Evolutionary conservation across 805 yeast genomes (phyloP).

Genomic region (Hanseniaspora mollemarum): DNA sequence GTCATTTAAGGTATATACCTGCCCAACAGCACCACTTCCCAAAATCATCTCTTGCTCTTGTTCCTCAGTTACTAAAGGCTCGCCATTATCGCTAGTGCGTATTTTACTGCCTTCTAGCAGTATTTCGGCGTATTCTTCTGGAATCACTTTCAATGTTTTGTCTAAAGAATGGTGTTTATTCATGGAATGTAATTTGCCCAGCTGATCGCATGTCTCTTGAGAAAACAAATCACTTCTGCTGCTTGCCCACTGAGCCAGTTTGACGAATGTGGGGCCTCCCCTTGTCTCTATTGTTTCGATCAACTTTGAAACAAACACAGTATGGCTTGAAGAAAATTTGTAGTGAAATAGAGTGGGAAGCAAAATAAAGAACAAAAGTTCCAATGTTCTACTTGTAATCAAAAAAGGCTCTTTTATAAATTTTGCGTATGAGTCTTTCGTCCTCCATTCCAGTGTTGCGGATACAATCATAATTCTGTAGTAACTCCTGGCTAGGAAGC

Average conservation of each 20-base stretch:
- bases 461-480: not conserved
- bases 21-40: slow-evolving; percentile 98
- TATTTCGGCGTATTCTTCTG: slow-evolving; percentile 22
- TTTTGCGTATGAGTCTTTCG: not conserved
- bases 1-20: slow-evolving; percentile 65
- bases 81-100: not conserved
- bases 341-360: slow-evolving; percentile 6
- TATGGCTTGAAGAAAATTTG: slow-evolving; percentile 2
- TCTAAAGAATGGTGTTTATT: slow-evolving; percentile 60
- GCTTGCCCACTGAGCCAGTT: slow-evolving; percentile 98
- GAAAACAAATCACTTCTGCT: slow-evolving; percentile 91
- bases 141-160: slow-evolving; percentile 48
- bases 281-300: slow-evolving; percentile 3
- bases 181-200: slow-evolving; percentile 70
- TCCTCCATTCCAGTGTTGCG: not conserved
- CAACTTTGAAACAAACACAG: slow-evolving; percentile 1
- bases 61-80: slow-evolving; percentile 22
- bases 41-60: slow-evolving; percentile 56
- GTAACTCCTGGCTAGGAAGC: not conserved
- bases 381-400: slow-evolving; percentile 32
- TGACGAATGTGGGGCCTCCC: slow-evolving; percentile 87
- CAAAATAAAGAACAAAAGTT: slow-evolving; percentile 9
- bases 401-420: slow-evolving; percentile 52
- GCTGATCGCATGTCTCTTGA: slow-evolving; percentile 59
- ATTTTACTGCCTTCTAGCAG: slow-evolving; percentile 37